Evolutionary conservation across 1,284 basidiomycete genomes (phyloP), one percentile per base, ranked within the genome.

Genomic region (Heimioporus retisporus): DNA sequence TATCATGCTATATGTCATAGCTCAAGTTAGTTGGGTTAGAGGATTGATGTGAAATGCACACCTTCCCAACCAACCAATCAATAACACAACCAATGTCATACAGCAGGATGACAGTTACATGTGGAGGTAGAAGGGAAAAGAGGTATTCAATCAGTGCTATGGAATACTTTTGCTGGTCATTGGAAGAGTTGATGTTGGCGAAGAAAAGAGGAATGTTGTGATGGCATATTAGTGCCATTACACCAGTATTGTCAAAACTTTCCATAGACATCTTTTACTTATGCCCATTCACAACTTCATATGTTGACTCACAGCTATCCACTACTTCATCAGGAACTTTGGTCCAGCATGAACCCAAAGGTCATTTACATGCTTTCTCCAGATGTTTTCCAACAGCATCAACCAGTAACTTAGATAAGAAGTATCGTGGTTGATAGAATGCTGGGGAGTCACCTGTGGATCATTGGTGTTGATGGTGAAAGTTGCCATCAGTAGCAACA

Each of bases 91-190:
- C 48, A 7, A 59, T n/a, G 42, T 60, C n/a, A 25, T 60, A 60
- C 21, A 60, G 7, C 16, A 7, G 8, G 1, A 60, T 16, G 1
- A 60, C 16, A 3, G n/a, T 60, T 1, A 35, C 48, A 6, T 42
- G 10, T 0, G 10, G 6, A 4, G 48, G 59, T 4, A 60, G 48
- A 2, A 60, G n/a, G 2, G 21, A 21, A 11, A 60, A 51, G 2
- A 60, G 8, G 11, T 60, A 48, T 1, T 4, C 40, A 2, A 85
- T 68, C 0, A 82, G 71, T 0, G 81, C 74, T 2, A 84, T 61
- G 0, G 75, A 68, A 63, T 81, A 84, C 51, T 83, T 79, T 60
- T 84, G 82, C 19, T 60, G 48, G 6, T 60, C 21, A 2, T 35
- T 35, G 5, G 59, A 35, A 18, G 48, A 19, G 35, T 56, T 4